A percentile compares a stretch with the other conserved stretches of the same genome.
Evolutionary conservation across 805 yeast genomes (phyloP).

Genomic region (Teunomyces kruisii): DNA sequence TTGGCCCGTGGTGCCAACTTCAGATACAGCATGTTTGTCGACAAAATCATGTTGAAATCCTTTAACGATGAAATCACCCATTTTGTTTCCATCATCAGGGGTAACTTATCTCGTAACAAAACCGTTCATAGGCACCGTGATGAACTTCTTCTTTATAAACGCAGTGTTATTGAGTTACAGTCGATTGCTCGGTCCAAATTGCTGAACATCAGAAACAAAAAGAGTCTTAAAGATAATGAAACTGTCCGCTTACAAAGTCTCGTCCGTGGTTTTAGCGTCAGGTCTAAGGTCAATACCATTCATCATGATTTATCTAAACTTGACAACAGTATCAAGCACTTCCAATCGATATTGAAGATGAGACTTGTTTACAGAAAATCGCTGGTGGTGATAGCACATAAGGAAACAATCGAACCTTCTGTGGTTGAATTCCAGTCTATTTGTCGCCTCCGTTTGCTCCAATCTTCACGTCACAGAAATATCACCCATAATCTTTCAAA

Average conservation of each 20-base stretch:
- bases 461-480: slow-evolving; percentile 7
- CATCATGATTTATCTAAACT: slow-evolving; percentile 7
- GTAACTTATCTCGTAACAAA: slow-evolving; percentile 35
- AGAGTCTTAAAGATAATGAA: slow-evolving; percentile 14
- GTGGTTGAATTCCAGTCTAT: slow-evolving; percentile 31
- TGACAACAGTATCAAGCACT: slow-evolving; percentile 18
- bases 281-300: slow-evolving; percentile 17
- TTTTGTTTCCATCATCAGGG: slow-evolving; percentile 54
- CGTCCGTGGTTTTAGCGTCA: slow-evolving; percentile 39
- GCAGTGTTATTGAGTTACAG: slow-evolving; percentile 40
- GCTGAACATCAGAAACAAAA: slow-evolving; percentile 8
- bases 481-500: slow-evolving; percentile 11
- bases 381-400: slow-evolving; percentile 22
- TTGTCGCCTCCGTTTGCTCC: slow-evolving; percentile 24
- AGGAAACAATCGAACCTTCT: slow-evolving; percentile 18
- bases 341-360: slow-evolving; percentile 41
- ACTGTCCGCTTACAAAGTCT: slow-evolving; percentile 38
- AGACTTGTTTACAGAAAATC: slow-evolving; percentile 18
- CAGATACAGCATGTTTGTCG: slow-evolving; percentile 64
- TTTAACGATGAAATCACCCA: slow-evolving; percentile 49
- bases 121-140: slow-evolving; percentile 36
- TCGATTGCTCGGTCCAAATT: slow-evolving; percentile 33
- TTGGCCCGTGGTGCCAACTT: slow-evolving; percentile 66
- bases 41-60: slow-evolving; percentile 58
- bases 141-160: slow-evolving; percentile 26